Percentiles rank a stretch among this genome's conserved stretches.
phyloP scores from a whole-genome alignment of 2,329 filamentous ascomycete genomes.

The Berkeleyomyces rouxiae region DNA sequence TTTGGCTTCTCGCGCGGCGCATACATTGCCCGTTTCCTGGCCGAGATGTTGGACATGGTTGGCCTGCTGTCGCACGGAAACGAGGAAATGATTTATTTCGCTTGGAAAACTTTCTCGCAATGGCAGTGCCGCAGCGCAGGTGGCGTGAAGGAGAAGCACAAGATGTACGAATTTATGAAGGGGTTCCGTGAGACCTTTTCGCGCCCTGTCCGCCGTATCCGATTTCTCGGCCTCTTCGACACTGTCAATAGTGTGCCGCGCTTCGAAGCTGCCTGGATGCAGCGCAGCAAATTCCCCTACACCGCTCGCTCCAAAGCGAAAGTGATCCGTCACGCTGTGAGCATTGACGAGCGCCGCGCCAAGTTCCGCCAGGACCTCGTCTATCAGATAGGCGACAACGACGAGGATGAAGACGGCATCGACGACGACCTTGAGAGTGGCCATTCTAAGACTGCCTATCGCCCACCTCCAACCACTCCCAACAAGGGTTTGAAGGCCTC shows the following conservation, averaged over 20 bases:
- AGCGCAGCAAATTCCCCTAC: conserved; percentile 60
- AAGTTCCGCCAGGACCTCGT: conserved; percentile 58
- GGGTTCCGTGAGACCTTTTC: conserved; percentile 70
- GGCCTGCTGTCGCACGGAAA: conserved; percentile 68
- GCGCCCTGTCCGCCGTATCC: conserved; percentile 54
- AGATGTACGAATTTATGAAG: conserved; percentile 59
- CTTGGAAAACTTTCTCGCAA: conserved; percentile 65
- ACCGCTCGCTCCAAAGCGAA: conserved; percentile 39
- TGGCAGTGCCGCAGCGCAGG: conserved; percentile 46
- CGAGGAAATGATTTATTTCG: conserved; percentile 70
- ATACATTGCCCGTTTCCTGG: conserved; percentile 58
- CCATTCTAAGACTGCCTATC: not conserved
- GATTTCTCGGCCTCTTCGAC: conserved; percentile 65
- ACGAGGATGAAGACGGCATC: conserved; percentile 12
- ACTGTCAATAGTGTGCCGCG: conserved; percentile 66
- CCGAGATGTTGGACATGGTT: conserved; percentile 73
- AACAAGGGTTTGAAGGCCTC: not conserved
- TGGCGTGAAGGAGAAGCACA: conserved; percentile 28
- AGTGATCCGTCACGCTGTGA: conserved; percentile 52
- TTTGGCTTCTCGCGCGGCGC: conserved; percentile 60
- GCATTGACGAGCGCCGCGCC: conserved; percentile 53
- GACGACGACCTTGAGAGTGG: not conserved
- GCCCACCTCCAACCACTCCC: not conserved
- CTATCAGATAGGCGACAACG: conserved; percentile 26
- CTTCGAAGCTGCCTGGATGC: conserved; percentile 65